phyloP scores from a whole-genome alignment of 371 early-diverging fungal species.

The Mortierella sp. region DNA sequence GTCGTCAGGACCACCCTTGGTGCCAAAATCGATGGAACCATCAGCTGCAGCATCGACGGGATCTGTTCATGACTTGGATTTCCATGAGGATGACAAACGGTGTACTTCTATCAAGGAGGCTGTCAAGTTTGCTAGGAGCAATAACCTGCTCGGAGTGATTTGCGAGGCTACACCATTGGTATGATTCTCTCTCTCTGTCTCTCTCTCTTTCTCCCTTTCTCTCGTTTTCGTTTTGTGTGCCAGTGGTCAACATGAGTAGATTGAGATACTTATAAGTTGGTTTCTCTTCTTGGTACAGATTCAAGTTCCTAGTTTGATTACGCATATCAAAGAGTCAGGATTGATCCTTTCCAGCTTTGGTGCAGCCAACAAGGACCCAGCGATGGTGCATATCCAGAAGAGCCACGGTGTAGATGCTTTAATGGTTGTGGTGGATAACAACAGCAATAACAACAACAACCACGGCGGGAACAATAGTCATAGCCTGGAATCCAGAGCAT shows the following conservation, averaged over 20 bases:
- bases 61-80: constrained; percentile 16
- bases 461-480: constrained; percentile 2
- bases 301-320: constrained; percentile 87
- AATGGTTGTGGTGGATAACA: constrained; percentile 62
- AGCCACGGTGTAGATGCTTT: constrained; percentile 89
- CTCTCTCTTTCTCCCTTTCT: background rate
- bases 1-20: constrained; percentile 8
- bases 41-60: background rate
- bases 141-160: constrained; percentile 90
- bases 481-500: no score
- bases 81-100: constrained; percentile 46
- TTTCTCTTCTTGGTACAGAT: constrained; percentile 63
- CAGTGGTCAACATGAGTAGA: no score
- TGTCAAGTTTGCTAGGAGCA: constrained; percentile 75
- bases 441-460: background rate
- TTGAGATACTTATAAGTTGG: no score
- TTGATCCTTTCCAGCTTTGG: constrained; percentile 90
- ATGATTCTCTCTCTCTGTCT: constrained; percentile 24
- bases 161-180: constrained; percentile 88
- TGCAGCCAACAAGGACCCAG: constrained; percentile 69
- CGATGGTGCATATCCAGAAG: constrained; percentile 78
- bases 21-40: constrained; percentile 4
- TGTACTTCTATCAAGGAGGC: constrained; percentile 76
- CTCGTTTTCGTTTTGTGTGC: no score
- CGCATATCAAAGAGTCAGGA: constrained; percentile 90